Conservation (phyloP, 1,139 yeast genomes). For the Diutina ranongensis region DNA sequence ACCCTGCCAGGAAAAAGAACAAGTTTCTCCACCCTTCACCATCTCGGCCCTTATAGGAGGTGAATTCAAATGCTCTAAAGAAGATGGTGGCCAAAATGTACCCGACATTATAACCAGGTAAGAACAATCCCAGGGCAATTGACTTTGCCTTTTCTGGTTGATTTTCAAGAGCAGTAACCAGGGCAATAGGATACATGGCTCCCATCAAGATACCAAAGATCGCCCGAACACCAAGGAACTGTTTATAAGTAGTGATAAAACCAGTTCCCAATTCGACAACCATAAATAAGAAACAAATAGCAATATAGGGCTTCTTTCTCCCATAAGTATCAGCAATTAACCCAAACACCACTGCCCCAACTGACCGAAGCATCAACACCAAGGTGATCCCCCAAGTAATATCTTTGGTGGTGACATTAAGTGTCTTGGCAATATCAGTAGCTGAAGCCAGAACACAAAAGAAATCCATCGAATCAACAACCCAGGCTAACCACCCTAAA, state of each 20-base stretch:
- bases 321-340: constrained; percentile 57
- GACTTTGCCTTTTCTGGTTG: constrained; percentile 42
- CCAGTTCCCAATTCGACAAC: constrained; percentile 66
- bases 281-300: constrained; percentile 40
- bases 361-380: constrained; percentile 67
- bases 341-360: constrained; percentile 70
- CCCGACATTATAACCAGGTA: constrained; percentile 68
- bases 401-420: constrained; percentile 37
- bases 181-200: constrained; percentile 57
- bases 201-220: constrained; percentile 63
- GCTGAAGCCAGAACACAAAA: constrained; percentile 59
- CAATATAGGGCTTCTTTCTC: constrained; percentile 57
- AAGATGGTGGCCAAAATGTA: constrained; percentile 54
- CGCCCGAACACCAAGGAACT: constrained; percentile 60
- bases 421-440: constrained; percentile 39
- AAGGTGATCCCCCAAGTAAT: constrained; percentile 76
- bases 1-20: constrained; percentile 73
- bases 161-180: constrained; percentile 41
- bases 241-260: constrained; percentile 49
- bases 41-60: not conserved
- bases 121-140: constrained; percentile 53
- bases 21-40: constrained; percentile 58
- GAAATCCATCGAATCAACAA: constrained; percentile 73
- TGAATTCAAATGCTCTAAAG: constrained; percentile 37
- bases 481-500: constrained; percentile 63